phyloP scores from a whole-genome alignment of 2,329 filamentous ascomycete species.

The Scleromitrula shiraiana region DNA sequence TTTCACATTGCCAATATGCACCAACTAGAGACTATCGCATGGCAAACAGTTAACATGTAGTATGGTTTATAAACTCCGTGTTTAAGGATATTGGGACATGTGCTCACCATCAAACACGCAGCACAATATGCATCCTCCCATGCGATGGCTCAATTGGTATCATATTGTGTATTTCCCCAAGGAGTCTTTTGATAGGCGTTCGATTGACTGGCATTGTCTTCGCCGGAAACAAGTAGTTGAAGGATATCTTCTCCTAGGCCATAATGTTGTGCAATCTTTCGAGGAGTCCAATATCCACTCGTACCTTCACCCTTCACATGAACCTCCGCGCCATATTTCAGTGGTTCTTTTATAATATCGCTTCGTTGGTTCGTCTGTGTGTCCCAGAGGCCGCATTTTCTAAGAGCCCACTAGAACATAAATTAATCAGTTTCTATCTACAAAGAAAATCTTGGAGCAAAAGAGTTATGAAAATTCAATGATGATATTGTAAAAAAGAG shows the following conservation, averaged over 20 bases:
- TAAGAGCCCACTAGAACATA: conserved; percentile 33
- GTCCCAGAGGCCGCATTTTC: background rate
- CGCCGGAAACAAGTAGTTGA: no score
- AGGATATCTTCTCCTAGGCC: background rate
- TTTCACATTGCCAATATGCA: background rate
- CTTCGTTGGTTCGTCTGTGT: background rate
- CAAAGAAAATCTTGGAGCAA: no score
- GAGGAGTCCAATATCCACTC: background rate
- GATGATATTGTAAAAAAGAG: no score
- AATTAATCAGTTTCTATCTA: no score
- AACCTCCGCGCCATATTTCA: background rate
- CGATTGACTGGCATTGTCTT: no score
- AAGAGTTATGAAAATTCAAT: no score
- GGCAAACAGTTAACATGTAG: background rate
- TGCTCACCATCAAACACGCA: background rate
- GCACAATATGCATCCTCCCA: background rate
- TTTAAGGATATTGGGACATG: background rate
- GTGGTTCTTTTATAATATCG: background rate
- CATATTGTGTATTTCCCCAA: no score
- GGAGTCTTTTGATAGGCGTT: no score
- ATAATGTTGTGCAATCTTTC: background rate
- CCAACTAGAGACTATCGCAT: background rate
- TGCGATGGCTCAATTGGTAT: background rate
- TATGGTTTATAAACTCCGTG: background rate
- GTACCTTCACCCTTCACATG: background rate